Percentiles rank a stretch among this genome's conserved stretches.
These are phyloP conservation scores for Fusarium xylarioides DNA, from an alignment of 2,329 filamentous ascomycete genomes.

Conservation along the genomic window DNA sequence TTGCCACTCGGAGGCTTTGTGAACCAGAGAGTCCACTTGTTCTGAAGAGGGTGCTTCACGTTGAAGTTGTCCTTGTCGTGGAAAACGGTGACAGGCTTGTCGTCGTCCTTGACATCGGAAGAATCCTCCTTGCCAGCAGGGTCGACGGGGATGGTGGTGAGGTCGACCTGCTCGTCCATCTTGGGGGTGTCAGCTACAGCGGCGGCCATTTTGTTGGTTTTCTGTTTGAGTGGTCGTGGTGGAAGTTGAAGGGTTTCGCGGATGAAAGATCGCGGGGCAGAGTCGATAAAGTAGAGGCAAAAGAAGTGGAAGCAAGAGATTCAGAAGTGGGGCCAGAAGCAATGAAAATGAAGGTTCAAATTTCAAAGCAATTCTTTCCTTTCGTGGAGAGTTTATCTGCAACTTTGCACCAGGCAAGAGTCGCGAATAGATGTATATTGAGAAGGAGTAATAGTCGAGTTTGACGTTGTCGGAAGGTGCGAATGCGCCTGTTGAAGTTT, in stretches of 20 bases:
- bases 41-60: constrained; percentile 97
- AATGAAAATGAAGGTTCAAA: constrained; percentile 25
- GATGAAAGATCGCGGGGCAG: constrained; percentile 44
- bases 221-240: constrained; percentile 20
- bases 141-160: constrained; percentile 74
- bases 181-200: constrained; percentile 46
- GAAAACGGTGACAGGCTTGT: constrained; percentile 89
- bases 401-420: constrained; percentile 55
- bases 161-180: constrained; percentile 68
- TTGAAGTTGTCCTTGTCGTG: constrained; percentile 99
- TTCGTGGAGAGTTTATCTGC: constrained; percentile 20
- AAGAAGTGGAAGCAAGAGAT: constrained; percentile 35
- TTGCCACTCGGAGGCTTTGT: constrained; percentile 97
- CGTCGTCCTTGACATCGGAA: constrained; percentile 57
- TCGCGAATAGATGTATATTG: constrained; percentile 6
- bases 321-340: constrained; percentile 28
- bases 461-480: constrained; percentile 33
- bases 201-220: constrained; percentile 48
- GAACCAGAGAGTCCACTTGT: constrained; percentile 99
- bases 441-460: constrained; percentile 21
- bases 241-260: constrained; percentile 19
- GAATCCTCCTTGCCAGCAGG: constrained; percentile 67
- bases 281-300: constrained; percentile 31
- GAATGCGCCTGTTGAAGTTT: constrained; percentile 29
- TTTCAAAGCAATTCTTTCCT: constrained; percentile 44